phyloP scores from a whole-genome alignment of 2,329 filamentous ascomycete species.

The Penicillium sp. region DNA sequence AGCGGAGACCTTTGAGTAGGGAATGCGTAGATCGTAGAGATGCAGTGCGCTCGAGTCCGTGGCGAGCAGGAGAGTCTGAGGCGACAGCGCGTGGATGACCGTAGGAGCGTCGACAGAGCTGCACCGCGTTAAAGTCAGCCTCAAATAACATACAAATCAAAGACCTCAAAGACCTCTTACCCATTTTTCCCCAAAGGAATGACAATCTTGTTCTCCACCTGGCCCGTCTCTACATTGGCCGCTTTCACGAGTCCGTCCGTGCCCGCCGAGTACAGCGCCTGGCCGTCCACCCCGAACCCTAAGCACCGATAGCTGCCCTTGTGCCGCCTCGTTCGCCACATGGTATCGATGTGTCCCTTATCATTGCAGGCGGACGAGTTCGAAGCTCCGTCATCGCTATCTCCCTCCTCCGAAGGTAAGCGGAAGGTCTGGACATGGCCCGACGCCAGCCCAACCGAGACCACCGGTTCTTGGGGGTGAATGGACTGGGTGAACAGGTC shows the following conservation, averaged over 20 bases:
- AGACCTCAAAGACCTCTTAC: constrained; percentile 27
- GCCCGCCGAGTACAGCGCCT: constrained; percentile 61
- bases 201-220: constrained; percentile 77
- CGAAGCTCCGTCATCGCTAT: constrained; percentile 46
- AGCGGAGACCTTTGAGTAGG: constrained; percentile 54
- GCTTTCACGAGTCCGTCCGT: constrained; percentile 65
- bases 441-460: constrained; percentile 80
- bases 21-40: constrained; percentile 74
- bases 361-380: constrained; percentile 55
- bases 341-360: constrained; percentile 72
- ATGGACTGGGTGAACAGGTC: constrained; percentile 87
- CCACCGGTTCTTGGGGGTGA: constrained; percentile 78
- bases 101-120: constrained; percentile 67
- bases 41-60: constrained; percentile 89
- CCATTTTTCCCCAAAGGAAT: constrained; percentile 58
- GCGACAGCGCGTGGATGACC: constrained; percentile 78
- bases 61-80: constrained; percentile 81
- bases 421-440: constrained; percentile 85
- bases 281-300: constrained; percentile 75
- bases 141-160: constrained; percentile 2
- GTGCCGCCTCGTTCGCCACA: constrained; percentile 85
- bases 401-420: constrained; percentile 60
- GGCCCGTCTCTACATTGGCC: constrained; percentile 57
- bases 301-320: constrained; percentile 89
- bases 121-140: constrained; percentile 32